Base-by-base conservation (phyloP, 345 rosid genomes). In the Kandelia obovata region DNA sequence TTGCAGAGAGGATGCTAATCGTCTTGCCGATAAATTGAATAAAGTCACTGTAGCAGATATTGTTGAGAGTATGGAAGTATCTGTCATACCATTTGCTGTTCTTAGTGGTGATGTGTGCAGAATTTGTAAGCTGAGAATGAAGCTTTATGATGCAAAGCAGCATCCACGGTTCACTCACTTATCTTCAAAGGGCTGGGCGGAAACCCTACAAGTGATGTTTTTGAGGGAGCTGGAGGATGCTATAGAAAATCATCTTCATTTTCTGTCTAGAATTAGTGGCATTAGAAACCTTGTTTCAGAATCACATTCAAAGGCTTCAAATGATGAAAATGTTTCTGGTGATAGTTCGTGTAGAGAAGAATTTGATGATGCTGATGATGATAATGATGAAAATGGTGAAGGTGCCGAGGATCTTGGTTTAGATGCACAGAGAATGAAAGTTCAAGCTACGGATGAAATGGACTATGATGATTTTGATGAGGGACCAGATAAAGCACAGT, bases 161-260 rank as follows among this genome's bases (percentile, higher is more conserved):
- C 86, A 85, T 72, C 91, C 87, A 1, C 77, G 72, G 77, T 62
- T 77, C 75, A 73, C 80, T 30, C 77, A 82, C 66, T 71, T 86
- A 61, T 67, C 89, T 15, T 69, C 76, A 35, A 75, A 83, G 63
- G 87, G 88, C 75, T 95, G 98, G 87, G 77, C 77, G 67, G 89
- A 90, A 69, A 81, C 85, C 21, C 77, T 95, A 62, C 74, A 69
- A 52, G 76, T 73, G 64, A 64, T 35, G 37, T 95, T 80, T 83
- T 65, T 86, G 75, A 89, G 98, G 82, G 90, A 83, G 71, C 77
- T 95, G 81, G 99, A 95, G 83, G 99, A 95, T 75, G 91, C 96
- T 56, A 85, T 92, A 68, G 88, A 90, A 74, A 90, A 28, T 71
- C 96, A 92, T 74, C 64, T 92, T 62, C 58, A 65, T 52, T 78